Conservation (phyloP, 805 yeast species). For the Komagataella populi region DNA sequence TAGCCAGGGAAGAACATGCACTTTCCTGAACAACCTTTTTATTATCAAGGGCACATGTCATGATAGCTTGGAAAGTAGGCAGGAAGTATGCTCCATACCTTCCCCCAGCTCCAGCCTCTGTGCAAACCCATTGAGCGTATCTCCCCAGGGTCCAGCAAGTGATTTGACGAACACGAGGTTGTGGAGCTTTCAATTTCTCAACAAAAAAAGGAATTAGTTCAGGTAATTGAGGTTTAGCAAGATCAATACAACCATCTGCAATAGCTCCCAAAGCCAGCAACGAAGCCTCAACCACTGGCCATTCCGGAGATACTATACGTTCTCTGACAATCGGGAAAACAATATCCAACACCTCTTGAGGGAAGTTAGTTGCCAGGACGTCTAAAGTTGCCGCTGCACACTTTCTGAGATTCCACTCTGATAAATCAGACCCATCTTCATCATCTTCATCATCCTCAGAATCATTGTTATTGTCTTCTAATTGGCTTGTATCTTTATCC, state of each 20-base stretch:
- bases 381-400: constrained; percentile 93
- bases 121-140: constrained; percentile 70
- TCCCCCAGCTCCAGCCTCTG: constrained; percentile 50
- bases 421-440: constrained; percentile 50
- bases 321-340: constrained; percentile 68
- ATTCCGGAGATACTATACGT: constrained; percentile 51
- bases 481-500: constrained; percentile 13
- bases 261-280: constrained; percentile 93
- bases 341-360: constrained; percentile 50
- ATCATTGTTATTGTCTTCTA: constrained; percentile 34
- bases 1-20: constrained; percentile 79
- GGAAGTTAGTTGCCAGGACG: constrained; percentile 53
- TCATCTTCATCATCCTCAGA: constrained; percentile 64
- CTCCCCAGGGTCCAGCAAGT: constrained; percentile 93
- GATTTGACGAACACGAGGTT: constrained; percentile 83
- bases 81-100: constrained; percentile 52
- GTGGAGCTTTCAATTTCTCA: constrained; percentile 58
- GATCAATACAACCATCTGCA: constrained; percentile 74
- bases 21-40: constrained; percentile 94
- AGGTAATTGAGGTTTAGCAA: constrained; percentile 61
- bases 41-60: constrained; percentile 63
- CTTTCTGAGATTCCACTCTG: constrained; percentile 85
- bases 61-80: constrained; percentile 68
- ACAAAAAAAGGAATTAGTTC: constrained; percentile 74
- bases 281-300: constrained; percentile 91